phyloP scores from a whole-genome alignment of 2,329 filamentous ascomycete genomes.

The Pseudogymnoascus sp. region DNA sequence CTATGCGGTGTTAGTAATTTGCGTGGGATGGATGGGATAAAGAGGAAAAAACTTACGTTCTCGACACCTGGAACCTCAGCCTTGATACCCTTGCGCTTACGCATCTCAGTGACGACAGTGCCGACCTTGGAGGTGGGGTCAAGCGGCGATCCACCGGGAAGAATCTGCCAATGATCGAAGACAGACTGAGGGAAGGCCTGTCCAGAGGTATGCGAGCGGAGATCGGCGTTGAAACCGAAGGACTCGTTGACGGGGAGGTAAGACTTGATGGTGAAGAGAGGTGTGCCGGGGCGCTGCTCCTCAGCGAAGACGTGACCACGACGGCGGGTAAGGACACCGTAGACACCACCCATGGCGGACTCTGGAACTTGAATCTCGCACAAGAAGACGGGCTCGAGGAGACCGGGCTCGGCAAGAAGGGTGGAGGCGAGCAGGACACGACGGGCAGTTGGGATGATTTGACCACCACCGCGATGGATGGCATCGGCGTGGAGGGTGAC shows the following conservation, averaged over 20 bases:
- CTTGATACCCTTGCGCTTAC: slow-evolving; percentile 99
- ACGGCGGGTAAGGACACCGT: slow-evolving; percentile 94
- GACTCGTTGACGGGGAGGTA: slow-evolving; percentile 96
- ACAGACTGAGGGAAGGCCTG: slow-evolving; percentile 99
- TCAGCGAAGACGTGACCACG: slow-evolving; percentile 99
- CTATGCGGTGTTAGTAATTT: slow-evolving; percentile 46
- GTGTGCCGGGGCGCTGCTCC: slow-evolving; percentile 96
- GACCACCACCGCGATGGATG: slow-evolving; percentile 98
- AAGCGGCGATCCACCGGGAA: slow-evolving; percentile 87
- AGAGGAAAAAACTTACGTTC: slow-evolving; percentile 63
- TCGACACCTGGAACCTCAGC: slow-evolving; percentile 83
- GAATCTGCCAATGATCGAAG: slow-evolving; percentile 97
- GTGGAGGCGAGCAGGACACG: slow-evolving; percentile 93
- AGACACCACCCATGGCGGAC: slow-evolving; percentile 98
- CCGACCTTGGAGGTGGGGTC: slow-evolving; percentile 77
- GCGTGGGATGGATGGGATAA: slow-evolving; percentile 2
- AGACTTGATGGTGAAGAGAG: slow-evolving; percentile 98
- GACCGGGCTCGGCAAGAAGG: slow-evolving; percentile 82
- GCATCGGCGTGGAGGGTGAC: slow-evolving; percentile 99
- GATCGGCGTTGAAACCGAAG: slow-evolving; percentile 97
- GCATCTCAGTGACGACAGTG: slow-evolving; percentile 76
- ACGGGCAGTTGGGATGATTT: slow-evolving; percentile 95
- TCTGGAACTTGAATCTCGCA: slow-evolving; percentile 99
- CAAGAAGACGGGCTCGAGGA: slow-evolving; percentile 96
- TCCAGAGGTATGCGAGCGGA: slow-evolving; percentile 85